phyloP scores from a whole-genome alignment of 768 basidiomycete genomes.

The Termitomyces sp. region DNA sequence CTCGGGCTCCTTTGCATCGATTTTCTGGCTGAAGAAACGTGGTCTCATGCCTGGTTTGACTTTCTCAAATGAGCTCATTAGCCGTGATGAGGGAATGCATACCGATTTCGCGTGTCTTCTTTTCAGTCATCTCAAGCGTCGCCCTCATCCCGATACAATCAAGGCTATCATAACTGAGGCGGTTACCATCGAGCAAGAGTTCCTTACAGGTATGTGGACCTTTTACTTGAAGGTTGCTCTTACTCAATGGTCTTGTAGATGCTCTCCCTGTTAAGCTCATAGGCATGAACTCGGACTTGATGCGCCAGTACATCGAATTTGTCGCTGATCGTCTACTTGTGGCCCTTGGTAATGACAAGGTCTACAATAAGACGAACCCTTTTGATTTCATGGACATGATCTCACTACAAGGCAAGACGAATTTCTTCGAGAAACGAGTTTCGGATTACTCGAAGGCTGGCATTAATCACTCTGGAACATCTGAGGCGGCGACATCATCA shows the following conservation, averaged over 20 bases:
- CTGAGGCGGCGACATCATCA: constrained; percentile 8
- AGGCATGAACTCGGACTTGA: constrained; percentile 89
- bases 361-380: constrained; percentile 77
- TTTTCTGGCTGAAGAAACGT: constrained; percentile 97
- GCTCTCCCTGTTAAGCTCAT: constrained; percentile 85
- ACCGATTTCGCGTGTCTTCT: constrained; percentile 95
- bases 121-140: constrained; percentile 77
- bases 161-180: constrained; percentile 74
- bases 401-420: constrained; percentile 93
- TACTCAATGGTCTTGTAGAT: constrained; percentile 35
- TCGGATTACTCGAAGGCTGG: constrained; percentile 78
- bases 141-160: constrained; percentile 80
- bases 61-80: constrained; percentile 96
- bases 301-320: constrained; percentile 91
- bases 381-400: constrained; percentile 97
- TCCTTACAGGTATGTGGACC: constrained; percentile 60
- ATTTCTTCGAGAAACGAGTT: constrained; percentile 96
- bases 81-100: constrained; percentile 94
- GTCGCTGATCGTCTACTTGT: constrained; percentile 88
- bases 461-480: constrained; percentile 36
- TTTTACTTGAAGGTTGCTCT: too few species aligned
- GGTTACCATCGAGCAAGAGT: constrained; percentile 83
- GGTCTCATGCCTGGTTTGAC: constrained; percentile 95
- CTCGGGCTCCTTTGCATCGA: constrained; percentile 88
- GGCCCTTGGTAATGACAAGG: constrained; percentile 78